phyloP scores from a whole-genome alignment of 257 asterid species.

The Solanum verrucosum region DNA sequence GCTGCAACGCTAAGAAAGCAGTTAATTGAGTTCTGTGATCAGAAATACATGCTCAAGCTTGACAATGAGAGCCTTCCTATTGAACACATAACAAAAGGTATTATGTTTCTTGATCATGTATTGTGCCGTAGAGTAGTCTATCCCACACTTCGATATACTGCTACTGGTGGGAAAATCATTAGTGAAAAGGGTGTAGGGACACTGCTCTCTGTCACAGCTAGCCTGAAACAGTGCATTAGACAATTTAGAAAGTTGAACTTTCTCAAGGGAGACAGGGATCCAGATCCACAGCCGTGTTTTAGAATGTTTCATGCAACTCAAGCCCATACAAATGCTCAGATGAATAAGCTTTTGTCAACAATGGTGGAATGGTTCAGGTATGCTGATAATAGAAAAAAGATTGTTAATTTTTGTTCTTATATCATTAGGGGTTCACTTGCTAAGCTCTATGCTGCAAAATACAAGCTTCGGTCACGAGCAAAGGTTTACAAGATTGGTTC shows the following conservation, averaged over 20 bases:
- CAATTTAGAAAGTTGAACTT: constrained; percentile 75
- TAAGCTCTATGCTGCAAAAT: constrained; percentile 95
- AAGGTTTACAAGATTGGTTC: constrained; percentile 88
- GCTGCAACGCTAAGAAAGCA: constrained; percentile 85
- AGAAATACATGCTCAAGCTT: constrained; percentile 80
- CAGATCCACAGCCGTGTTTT: constrained; percentile 97
- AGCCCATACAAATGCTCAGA: constrained; percentile 96
- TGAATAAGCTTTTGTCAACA: constrained; percentile 81
- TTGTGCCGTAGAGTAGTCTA: constrained; percentile 91
- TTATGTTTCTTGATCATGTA: constrained; percentile 95
- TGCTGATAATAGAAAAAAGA: constrained; percentile 91
- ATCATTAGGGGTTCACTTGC: constrained; percentile 96
- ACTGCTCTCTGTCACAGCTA: constrained; percentile 83
- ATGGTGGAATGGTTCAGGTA: constrained; percentile 98
- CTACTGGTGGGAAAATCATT: constrained; percentile 93
- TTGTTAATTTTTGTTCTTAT: constrained; percentile 88
- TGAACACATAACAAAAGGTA: constrained; percentile 96
- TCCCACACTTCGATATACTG: constrained; percentile 89
- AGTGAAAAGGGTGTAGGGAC: constrained; percentile 98
- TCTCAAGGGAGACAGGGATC: constrained; percentile 94
- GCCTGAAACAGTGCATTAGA: constrained; percentile 84
- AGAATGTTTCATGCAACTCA: constrained; percentile 99
- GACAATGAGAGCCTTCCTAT: constrained; percentile 88
- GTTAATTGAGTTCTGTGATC: constrained; percentile 79
- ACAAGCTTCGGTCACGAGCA: constrained; percentile 90